These are phyloP conservation scores for Aureobasidium lini DNA, from an alignment of 2,329 filamentous ascomycete species.

Conservation along the genomic window DNA sequence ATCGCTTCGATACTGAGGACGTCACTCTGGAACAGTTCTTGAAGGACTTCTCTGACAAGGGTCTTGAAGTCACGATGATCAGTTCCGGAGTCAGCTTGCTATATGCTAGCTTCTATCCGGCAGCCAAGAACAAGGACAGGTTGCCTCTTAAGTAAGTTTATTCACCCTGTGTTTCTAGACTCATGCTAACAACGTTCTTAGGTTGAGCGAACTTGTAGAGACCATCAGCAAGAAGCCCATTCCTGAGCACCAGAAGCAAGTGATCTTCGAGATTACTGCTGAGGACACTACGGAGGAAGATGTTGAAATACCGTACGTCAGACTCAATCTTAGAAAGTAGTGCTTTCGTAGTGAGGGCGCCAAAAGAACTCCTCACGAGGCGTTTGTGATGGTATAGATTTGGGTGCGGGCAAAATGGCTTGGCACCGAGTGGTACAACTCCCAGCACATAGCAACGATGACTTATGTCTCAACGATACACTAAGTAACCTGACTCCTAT, in stretches of 20 bases:
- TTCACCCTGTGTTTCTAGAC: background rate
- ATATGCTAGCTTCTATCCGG: conserved; percentile 87
- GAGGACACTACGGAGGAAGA: conserved; percentile 87
- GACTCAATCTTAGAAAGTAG: conserved; percentile 62
- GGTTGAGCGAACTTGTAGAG: conserved; percentile 82
- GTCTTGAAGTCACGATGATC: conserved; percentile 81
- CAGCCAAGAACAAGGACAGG: conserved; percentile 75
- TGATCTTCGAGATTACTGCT: conserved; percentile 92
- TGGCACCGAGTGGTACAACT: too few species aligned
- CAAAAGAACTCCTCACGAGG: conserved; percentile 27
- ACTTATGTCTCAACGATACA: background rate
- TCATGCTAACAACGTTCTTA: conserved; percentile 35
- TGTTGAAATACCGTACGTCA: conserved; percentile 94
- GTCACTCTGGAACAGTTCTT: conserved; percentile 80
- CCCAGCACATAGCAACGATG: background rate
- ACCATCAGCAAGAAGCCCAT: conserved; percentile 87
- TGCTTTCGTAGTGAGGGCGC: background rate
- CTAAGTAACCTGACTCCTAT: background rate
- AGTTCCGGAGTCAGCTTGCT: conserved; percentile 94
- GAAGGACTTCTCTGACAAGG: conserved; percentile 70
- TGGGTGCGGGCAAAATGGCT: background rate
- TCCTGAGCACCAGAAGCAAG: conserved; percentile 83
- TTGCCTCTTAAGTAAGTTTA: conserved; percentile 58
- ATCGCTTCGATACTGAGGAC: conserved; percentile 85
- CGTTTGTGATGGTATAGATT: background rate